phyloP scores from a whole-genome alignment of 2,329 filamentous ascomycete genomes.

The Arthroderma uncinatum region DNA sequence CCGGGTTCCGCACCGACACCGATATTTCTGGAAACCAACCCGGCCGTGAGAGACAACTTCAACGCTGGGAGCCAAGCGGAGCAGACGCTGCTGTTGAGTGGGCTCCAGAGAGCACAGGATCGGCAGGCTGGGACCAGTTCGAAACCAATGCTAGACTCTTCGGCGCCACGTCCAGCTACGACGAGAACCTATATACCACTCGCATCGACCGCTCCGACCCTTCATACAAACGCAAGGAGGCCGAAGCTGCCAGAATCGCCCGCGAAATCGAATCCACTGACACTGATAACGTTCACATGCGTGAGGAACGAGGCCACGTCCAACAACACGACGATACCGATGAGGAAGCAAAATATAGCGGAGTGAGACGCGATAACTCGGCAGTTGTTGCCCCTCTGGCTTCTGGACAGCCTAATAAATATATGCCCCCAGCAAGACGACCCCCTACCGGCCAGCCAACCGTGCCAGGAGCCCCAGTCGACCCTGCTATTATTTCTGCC shows the following conservation, averaged over 20 bases:
- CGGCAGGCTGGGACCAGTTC: constrained; percentile 79
- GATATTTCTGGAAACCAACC: constrained; percentile 70
- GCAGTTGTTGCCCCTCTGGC: constrained; percentile 57
- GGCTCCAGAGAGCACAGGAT: constrained; percentile 53
- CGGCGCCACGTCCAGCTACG: constrained; percentile 77
- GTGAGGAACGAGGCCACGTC: constrained; percentile 72
- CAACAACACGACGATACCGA: constrained; percentile 53
- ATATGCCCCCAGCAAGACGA: constrained; percentile 80
- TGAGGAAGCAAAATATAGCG: constrained; percentile 95
- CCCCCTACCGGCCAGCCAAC: constrained; percentile 64
- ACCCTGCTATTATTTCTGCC: constrained; percentile 86
- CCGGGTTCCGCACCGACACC: constrained; percentile 71
- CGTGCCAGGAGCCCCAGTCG: constrained; percentile 64
- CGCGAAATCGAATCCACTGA: constrained; percentile 75
- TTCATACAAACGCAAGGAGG: constrained; percentile 64
- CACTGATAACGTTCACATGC: constrained; percentile 68
- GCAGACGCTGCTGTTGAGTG: constrained; percentile 52
- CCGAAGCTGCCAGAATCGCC: constrained; percentile 70
- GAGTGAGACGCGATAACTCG: constrained; percentile 60
- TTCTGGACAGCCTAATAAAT: constrained; percentile 55
- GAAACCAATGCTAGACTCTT: constrained; percentile 78
- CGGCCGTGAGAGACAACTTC: constrained; percentile 61
- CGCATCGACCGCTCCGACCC: constrained; percentile 75
- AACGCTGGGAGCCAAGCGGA: constrained; percentile 67
- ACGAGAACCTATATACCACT: constrained; percentile 92